phyloP scores from a whole-genome alignment of 2,329 filamentous ascomycete genomes.

The Alternaria conjuncta region DNA sequence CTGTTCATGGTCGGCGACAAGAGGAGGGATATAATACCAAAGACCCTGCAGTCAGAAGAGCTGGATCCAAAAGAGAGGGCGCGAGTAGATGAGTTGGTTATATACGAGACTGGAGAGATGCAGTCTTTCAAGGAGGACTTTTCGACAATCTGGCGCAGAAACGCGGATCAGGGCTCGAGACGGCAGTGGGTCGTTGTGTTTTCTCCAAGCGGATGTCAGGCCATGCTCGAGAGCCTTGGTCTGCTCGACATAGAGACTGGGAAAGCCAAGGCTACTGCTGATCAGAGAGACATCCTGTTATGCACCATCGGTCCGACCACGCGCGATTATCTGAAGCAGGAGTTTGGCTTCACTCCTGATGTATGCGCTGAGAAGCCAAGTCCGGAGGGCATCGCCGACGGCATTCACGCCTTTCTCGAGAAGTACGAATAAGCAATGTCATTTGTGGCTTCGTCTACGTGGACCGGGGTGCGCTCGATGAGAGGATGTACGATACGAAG shows the following conservation, averaged over 20 bases:
- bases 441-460: not conserved
- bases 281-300: constrained; percentile 63
- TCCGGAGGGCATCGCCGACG: constrained; percentile 76
- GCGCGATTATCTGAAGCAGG: constrained; percentile 70
- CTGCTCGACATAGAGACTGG: constrained; percentile 53
- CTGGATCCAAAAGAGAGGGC: constrained; percentile 63
- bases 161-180: constrained; percentile 41
- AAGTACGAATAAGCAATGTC: not conserved
- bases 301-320: constrained; percentile 96
- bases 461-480: not conserved
- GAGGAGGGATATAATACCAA: constrained; percentile 87
- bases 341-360: constrained; percentile 73
- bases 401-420: constrained; percentile 58
- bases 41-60: constrained; percentile 68
- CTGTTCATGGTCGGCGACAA: constrained; percentile 92
- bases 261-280: constrained; percentile 31
- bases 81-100: constrained; percentile 75
- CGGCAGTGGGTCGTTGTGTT: constrained; percentile 77
- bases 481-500: not conserved
- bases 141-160: constrained; percentile 55
- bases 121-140: constrained; percentile 77
- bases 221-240: constrained; percentile 62
- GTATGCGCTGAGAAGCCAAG: constrained; percentile 84
- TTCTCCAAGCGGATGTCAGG: constrained; percentile 67
- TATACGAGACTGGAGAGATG: constrained; percentile 89